Base-by-base conservation (phyloP, 805 yeast genomes). In the Metschnikowia lachancei region DNA sequence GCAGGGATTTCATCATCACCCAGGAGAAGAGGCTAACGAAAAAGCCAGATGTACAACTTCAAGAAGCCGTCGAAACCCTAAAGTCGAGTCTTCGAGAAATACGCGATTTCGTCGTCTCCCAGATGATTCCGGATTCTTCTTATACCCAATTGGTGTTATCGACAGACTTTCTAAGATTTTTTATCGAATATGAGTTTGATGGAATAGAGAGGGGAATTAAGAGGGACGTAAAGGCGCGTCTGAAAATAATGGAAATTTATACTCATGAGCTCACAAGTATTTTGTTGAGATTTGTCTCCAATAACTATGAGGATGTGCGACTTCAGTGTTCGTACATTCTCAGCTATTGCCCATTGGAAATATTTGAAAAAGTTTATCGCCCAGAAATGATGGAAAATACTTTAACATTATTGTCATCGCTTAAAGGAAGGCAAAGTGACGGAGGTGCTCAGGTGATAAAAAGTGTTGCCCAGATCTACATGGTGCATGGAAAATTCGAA, bases 281-380 rank as follows among this genome's bases (percentile, higher is more conserved):
- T 8, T 64, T 90, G 42, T 61, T 85, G 16, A 86, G 84, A 52
- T 80, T 80, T 45, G 67, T 87, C 7, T 68, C 81, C 26, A 84
- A 85, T 60, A 83, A 85, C 50, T 90, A 81, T 63, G 89, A 86
- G 46, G 97, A 90, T 59, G 75, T 91, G 16, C 75, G 98, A 22
- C 36, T 20, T 2, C 46, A 39, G 19, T 50, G 52, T 18, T 39
- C 53, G 14, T 14, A 36, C 26, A 41, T 54, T 32, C 48, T 51
- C 14, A 9, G 8, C 11, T 31, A 34, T 22, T 53, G 53, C 39
- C 55, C 57, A 14, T 24, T 39, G 5, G 42, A 22, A n/a, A 22
- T 22, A 2, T 45, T 53, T n/a, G 19, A 26, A 12, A 28, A 18
- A 5, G 37, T 41, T 13, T 14, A 37, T 24, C 17, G 37, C 9